phyloP scores from a whole-genome alignment of 495 filamentous ascomycete species.

The Aspergillus carlsbadensis region DNA sequence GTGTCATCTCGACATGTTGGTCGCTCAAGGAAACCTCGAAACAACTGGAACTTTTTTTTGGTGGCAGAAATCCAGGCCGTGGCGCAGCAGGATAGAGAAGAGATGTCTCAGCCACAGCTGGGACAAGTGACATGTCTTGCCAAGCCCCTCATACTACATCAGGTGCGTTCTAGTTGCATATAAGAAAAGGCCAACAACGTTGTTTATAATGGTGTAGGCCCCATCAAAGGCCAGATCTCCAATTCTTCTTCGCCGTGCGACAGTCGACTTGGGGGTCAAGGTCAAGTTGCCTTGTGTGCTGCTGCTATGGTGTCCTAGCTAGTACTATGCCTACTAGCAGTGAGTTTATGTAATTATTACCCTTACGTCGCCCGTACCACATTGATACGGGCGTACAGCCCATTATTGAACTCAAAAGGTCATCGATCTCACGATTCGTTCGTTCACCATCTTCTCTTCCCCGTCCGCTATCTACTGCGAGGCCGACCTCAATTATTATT shows the following conservation, averaged over 20 bases:
- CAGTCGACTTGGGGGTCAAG: no score
- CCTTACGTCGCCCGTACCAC: constrained; percentile 13
- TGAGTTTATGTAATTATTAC: constrained; percentile 1
- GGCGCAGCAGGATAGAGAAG: constrained; percentile 13
- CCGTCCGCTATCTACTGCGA: constrained; percentile 1
- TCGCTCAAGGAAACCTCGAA: no score
- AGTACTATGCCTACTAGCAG: no score
- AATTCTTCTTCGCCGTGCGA: no score
- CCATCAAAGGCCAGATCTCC: no score
- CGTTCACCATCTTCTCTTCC: constrained; percentile 3
- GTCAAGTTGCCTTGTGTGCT: no score
- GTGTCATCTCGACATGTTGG: no score
- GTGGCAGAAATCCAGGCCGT: constrained; percentile 15
- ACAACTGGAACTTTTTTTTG: no score
- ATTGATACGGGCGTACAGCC: constrained; percentile 1
- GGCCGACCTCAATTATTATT: neutral
- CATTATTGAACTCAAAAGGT: constrained; percentile 10
- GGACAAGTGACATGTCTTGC: constrained; percentile 13
- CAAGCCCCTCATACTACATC: constrained; percentile 6
- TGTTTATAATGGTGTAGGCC: no score
- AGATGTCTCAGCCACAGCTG: constrained; percentile 13
- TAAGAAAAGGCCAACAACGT: no score
- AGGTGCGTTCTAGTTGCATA: constrained; percentile 1
- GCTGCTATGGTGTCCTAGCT: no score
- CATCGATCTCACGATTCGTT: constrained; percentile 14